Base-by-base conservation (phyloP, 2,329 filamentous ascomycete species). In the Cladophialophora exuberans region DNA sequence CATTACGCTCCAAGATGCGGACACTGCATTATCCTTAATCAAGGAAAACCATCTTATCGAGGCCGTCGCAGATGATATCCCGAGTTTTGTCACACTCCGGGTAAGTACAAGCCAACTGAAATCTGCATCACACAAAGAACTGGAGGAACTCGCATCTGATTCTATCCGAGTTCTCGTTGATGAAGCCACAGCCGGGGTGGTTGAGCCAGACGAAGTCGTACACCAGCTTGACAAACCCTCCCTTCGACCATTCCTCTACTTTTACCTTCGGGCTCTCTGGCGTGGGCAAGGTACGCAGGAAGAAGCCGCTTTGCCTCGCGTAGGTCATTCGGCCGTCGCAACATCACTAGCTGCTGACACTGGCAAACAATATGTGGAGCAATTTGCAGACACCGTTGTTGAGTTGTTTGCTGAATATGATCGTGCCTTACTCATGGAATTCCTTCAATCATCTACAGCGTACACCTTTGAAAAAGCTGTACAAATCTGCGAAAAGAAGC, bases 201-300 rank as follows among this genome's bases (percentile, higher is more conserved):
- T 97, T 13, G 84, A 83, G 23, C 88, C 91, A 0, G 80, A 84
- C 3, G 81, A 85, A 2, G 92, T 99, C 1, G 86, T 97, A 2
- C 75, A 80, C 4, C 92, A 97, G 68, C 78, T 99, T 1, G 79
- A 87, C 63, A 77, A 79, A 17, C 83, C 86, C 57, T 79, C 85
- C 15, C 76, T 89, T 46, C 78, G 84, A 46, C 77, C 90, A 0
- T 97, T 96, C 67, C 81, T 96, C 0, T 97, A 89, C 75, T 95
- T 97, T 73, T 99, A 99, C 69, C 80, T 99, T 20, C 86, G 88
- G 10, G 85, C 87, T 0, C 77, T 99, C 2, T 99, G 93, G 92
- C 83, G 81, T 56, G 90, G 89, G 1, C 83, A 90, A 56, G 68
- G 70, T n/a, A 52, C 58, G 20, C 28, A 54, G 15, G 69, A 68